Evolutionary conservation across 192 early-diverging fungal species (phyloP).

Genomic region (Gigaspora rosea): DNA sequence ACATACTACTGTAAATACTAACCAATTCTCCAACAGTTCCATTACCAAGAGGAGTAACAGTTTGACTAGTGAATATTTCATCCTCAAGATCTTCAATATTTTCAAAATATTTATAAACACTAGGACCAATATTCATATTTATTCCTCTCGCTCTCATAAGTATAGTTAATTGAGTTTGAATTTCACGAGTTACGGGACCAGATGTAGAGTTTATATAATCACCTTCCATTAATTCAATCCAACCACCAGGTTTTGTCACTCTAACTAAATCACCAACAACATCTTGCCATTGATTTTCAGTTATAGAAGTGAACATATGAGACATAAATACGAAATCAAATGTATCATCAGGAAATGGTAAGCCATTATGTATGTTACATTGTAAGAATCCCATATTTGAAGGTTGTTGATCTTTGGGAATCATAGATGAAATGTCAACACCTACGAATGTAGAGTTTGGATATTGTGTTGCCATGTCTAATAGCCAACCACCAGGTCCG

Average conservation of each 20-base stretch:
- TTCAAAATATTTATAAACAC: no score
- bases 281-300: slow-evolving; percentile 8
- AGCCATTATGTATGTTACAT: slow-evolving; percentile 40
- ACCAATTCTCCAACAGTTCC: no score
- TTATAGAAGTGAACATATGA: neutral
- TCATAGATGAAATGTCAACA: slow-evolving; percentile 1
- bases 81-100: no score
- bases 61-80: no score
- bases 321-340: slow-evolving; percentile 47
- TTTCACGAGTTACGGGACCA: no score
- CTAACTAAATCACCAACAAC: slow-evolving; percentile 36
- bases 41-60: no score
- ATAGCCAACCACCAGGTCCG: neutral
- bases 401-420: neutral
- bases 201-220: neutral
- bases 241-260: slow-evolving; percentile 43
- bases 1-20: no score
- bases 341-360: slow-evolving; percentile 45
- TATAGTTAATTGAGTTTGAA: no score
- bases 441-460: slow-evolving; percentile 14
- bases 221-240: slow-evolving; percentile 45
- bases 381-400: slow-evolving; percentile 35
- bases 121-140: no score
- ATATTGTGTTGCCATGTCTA: slow-evolving; percentile 15
- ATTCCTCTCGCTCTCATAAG: no score